Base-by-base conservation (phyloP, 148 eudicot genomes). In the Chenopodium quinoa region DNA sequence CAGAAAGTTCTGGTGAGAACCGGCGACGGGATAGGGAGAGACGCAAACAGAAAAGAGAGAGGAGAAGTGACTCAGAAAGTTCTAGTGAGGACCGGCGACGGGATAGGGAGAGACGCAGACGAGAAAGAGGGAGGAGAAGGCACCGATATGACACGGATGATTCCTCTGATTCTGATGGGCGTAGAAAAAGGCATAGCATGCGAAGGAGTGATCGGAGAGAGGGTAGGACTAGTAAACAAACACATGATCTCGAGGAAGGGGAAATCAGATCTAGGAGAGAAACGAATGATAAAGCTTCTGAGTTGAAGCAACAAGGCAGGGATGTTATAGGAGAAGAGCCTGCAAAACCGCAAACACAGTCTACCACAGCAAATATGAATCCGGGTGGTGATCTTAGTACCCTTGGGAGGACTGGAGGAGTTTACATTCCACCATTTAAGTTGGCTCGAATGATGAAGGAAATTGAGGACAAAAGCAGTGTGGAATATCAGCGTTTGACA, bases 391-490 rank as follows among this genome's bases (percentile, higher is more conserved):
- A 70, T 23, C 20, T 71, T 7, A 86, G 81, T 10, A 89, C 89
- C 27, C 80, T 88, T 44, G 97, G 97, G 73, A 52, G 58, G 12
- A 52, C 13, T 13, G 12, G 12, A 13, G 58, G 58, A 10, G 58
- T 52, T 52, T 96, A 96, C 47, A 52, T 52, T 52, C 58, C 58
- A 52, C 58, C 58, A 13, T 10, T 9, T 52, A 52, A 52, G 58
- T 52, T 52, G 58, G 58, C 58, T 52, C 58, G 58, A 56, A 91
- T 92, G 94, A 86, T 92, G 89, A 87, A 86, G 58, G 91, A 89
- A 32, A 85, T 91, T 1, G 85, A 90, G 67, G 97, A 94, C 70
- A 92, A 89, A 6, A 74, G 91, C 71, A 89, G 97, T 71, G 75
- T 78, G 9, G 97, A 92, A 56, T 52, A 52, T 52, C 58, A 52